Evolutionary conservation across 192 early-diverging fungal genomes (phyloP).

Genomic region (Radiomyces spectabilis): DNA sequence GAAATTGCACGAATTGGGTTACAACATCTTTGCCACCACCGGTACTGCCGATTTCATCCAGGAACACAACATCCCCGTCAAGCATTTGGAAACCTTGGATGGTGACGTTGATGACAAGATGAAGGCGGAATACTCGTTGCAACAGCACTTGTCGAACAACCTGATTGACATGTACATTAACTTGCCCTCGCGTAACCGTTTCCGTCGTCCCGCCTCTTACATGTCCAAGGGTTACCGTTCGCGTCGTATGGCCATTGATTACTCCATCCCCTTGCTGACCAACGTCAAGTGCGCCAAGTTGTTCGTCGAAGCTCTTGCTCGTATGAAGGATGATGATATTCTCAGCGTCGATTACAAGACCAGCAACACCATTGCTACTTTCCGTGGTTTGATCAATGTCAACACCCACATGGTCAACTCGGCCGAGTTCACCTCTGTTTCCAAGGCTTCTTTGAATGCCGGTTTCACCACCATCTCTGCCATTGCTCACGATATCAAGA

Average conservation of each 20-base stretch:
- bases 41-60: slow-evolving; percentile 96
- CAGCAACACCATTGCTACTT: slow-evolving; percentile 69
- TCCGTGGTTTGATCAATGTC: slow-evolving; percentile 89
- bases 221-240: slow-evolving; percentile 91
- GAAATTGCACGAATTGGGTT: slow-evolving; percentile 79
- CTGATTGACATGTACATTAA: slow-evolving; percentile 98
- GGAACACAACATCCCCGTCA: slow-evolving; percentile 89
- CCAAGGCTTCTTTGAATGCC: slow-evolving; percentile 69
- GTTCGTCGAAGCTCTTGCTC: slow-evolving; percentile 91
- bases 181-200: slow-evolving; percentile 94
- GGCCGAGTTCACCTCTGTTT: slow-evolving; percentile 53
- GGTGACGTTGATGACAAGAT: slow-evolving; percentile 36
- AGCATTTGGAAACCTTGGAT: slow-evolving; percentile 82
- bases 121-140: slow-evolving; percentile 85
- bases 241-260: slow-evolving; percentile 97
- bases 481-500: slow-evolving; percentile 40
- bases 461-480: slow-evolving; percentile 81
- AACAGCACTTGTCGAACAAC: slow-evolving; percentile 94
- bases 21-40: slow-evolving; percentile 89
- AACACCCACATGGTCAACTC: slow-evolving; percentile 53
- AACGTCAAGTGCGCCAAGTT: slow-evolving; percentile 99
- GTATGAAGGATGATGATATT: slow-evolving; percentile 60
- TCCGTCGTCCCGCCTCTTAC: slow-evolving; percentile 92
- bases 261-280: slow-evolving; percentile 93
- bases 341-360: slow-evolving; percentile 86